Evolutionary conservation across 495 filamentous ascomycete genomes (phyloP).

Genomic region (Trichocladium antarcticum): DNA sequence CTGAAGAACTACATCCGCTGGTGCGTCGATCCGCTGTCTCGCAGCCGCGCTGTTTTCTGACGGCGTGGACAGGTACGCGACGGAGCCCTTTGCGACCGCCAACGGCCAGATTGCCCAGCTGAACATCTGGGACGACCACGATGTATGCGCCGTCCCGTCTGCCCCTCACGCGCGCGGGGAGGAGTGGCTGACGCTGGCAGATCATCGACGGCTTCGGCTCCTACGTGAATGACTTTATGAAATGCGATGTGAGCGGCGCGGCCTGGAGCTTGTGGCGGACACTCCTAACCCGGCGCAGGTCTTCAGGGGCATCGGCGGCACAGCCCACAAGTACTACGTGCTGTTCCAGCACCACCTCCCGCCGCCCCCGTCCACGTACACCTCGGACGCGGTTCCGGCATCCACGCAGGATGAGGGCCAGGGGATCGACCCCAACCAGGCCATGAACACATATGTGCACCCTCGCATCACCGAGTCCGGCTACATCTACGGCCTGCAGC

Average conservation of each 20-base stretch:
- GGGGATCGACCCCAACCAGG: conserved; percentile 53
- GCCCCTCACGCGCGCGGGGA: not conserved
- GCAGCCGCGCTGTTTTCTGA: not conserved
- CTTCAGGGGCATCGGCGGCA: conserved; percentile 81
- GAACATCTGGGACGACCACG: conserved; percentile 93
- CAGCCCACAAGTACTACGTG: conserved; percentile 82
- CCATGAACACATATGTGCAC: conserved; percentile 57
- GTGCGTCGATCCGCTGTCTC: conserved; percentile 24
- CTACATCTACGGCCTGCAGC: conserved; percentile 66
- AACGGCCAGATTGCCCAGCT: conserved; percentile 85
- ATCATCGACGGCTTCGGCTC: conserved; percentile 91
- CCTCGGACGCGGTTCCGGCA: conserved; percentile 39
- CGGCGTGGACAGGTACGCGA: conserved; percentile 42
- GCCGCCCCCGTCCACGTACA: conserved; percentile 72
- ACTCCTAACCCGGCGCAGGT: conserved; percentile 25
- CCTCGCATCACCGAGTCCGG: conserved; percentile 50
- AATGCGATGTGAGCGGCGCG: conserved; percentile 45
- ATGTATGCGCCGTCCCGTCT: conserved; percentile 31
- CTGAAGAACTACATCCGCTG: conserved; percentile 79
- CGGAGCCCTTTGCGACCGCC: conserved; percentile 68
- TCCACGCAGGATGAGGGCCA: conserved; percentile 29
- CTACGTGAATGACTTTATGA: conserved; percentile 91
- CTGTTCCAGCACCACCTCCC: conserved; percentile 89
- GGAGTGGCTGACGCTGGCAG: conserved; percentile 28
- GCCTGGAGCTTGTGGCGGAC: too few species aligned